Evolutionary conservation across 169 alveolate species (phyloP).

Genomic region (Cyclospora cayetanensis): DNA sequence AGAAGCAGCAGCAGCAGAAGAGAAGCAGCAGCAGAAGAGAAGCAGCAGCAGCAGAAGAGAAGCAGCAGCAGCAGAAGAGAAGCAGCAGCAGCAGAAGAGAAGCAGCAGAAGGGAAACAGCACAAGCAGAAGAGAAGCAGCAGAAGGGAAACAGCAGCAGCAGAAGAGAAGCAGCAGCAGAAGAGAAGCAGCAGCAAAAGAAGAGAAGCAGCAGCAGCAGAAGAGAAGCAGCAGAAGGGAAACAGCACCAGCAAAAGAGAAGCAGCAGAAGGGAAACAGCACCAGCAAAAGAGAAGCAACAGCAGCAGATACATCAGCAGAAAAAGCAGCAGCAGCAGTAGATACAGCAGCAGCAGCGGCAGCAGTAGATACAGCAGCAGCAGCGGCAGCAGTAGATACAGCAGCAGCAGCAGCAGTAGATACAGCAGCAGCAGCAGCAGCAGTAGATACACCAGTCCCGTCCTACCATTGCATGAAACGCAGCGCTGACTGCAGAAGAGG

Average conservation of each 20-base stretch:
- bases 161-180: not conserved
- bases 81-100: not conserved
- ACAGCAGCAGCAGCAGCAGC: not conserved
- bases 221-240: not conserved
- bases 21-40: not conserved
- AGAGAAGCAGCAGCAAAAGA: not conserved
- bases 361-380: not conserved
- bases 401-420: not conserved
- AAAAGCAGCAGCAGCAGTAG: not conserved
- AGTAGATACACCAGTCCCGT: not conserved
- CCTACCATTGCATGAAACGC: not conserved
- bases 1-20: not conserved
- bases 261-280: not conserved
- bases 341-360: not conserved
- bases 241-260: not conserved
- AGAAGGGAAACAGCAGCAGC: not conserved
- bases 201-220: not conserved
- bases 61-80: not conserved
- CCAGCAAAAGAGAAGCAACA: not conserved
- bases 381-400: not conserved
- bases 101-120: not conserved
- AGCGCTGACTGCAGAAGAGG: not conserved
- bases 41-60: not conserved
- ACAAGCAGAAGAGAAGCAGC: not conserved
- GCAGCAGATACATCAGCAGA: not conserved